Conservation (phyloP, 495 filamentous ascomycete genomes). For the Aspergillus saccharolyticus region DNA sequence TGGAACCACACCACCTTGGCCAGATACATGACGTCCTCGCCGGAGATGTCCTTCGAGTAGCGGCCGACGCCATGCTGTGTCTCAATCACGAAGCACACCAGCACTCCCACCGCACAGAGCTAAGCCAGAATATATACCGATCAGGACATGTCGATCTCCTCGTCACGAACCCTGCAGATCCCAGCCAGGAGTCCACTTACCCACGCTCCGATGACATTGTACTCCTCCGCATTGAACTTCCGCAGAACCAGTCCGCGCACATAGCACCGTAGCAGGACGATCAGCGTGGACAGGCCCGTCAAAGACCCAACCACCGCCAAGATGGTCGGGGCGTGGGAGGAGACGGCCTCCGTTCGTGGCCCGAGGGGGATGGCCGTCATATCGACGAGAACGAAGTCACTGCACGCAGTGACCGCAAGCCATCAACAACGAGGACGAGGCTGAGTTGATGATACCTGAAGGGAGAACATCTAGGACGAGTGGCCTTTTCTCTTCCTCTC, state of each 20-base stretch:
- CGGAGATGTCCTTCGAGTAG: slow-evolving; percentile 5
- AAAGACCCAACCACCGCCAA: slow-evolving; percentile 17
- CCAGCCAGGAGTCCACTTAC: slow-evolving; percentile 11
- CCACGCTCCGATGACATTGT: slow-evolving; percentile 10
- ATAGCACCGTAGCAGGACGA: slow-evolving; percentile 17
- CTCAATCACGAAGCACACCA: slow-evolving; percentile 19
- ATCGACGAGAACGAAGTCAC: neutral
- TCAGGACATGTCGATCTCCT: neutral
- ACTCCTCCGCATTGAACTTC: slow-evolving; percentile 16
- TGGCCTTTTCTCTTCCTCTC: neutral
- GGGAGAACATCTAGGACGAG: neutral
- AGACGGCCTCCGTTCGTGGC: neutral
- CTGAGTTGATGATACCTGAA: neutral
- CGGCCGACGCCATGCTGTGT: slow-evolving; percentile 16
- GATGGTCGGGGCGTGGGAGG: slow-evolving; percentile 25
- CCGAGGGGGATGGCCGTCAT: neutral
- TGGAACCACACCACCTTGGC: slow-evolving; percentile 14
- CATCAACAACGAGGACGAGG: neutral
- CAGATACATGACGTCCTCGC: slow-evolving; percentile 1
- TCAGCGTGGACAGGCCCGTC: slow-evolving; percentile 12
- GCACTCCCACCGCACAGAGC: slow-evolving; percentile 16
- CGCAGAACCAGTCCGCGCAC: slow-evolving; percentile 16
- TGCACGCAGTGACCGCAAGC: neutral
- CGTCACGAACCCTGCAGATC: neutral
- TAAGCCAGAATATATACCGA: neutral